Percentiles rank a stretch among this genome's conserved stretches.
Evolutionary conservation across 768 basidiomycete species (phyloP).

Genomic region (Kwoniella botswanensis): DNA sequence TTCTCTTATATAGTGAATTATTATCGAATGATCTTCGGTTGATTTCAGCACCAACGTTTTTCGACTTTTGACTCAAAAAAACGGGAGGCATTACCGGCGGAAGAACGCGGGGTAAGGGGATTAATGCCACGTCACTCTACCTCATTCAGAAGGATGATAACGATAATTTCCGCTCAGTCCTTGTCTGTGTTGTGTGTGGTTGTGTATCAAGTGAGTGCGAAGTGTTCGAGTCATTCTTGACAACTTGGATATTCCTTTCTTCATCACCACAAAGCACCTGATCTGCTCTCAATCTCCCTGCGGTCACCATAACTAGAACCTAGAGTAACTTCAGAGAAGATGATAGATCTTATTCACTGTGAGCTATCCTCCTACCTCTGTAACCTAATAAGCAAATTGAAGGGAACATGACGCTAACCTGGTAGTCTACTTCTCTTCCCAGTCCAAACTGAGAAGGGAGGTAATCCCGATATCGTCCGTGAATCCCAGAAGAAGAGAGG

Average conservation of each 20-base stretch:
- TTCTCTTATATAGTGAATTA: neutral
- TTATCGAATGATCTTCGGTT: neutral
- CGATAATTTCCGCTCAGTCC: neutral
- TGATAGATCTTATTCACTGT: slow-evolving; percentile 38
- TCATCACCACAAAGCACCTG: neutral
- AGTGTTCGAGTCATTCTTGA: neutral
- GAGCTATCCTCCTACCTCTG: neutral
- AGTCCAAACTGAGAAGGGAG: slow-evolving; percentile 65
- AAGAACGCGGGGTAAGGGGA: neutral
- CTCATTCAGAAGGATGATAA: neutral
- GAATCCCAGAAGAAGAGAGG: slow-evolving; percentile 92
- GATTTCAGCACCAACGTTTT: neutral
- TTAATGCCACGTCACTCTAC: neutral
- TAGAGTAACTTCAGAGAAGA: slow-evolving; percentile 5
- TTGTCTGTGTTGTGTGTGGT: neutral
- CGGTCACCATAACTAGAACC: neutral
- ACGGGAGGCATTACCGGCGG: neutral
- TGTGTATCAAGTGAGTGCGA: neutral
- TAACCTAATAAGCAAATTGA: neutral
- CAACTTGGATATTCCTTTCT: neutral
- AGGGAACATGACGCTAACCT: neutral
- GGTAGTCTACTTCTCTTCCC: neutral
- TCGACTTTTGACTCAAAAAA: neutral
- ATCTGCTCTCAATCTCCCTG: neutral
- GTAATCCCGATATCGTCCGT: slow-evolving; percentile 84